Percentiles rank a stretch among this genome's conserved stretches.
Evolutionary conservation across 2,329 filamentous ascomycete genomes (phyloP).

Genomic region (Aspergillus eucalypticola): DNA sequence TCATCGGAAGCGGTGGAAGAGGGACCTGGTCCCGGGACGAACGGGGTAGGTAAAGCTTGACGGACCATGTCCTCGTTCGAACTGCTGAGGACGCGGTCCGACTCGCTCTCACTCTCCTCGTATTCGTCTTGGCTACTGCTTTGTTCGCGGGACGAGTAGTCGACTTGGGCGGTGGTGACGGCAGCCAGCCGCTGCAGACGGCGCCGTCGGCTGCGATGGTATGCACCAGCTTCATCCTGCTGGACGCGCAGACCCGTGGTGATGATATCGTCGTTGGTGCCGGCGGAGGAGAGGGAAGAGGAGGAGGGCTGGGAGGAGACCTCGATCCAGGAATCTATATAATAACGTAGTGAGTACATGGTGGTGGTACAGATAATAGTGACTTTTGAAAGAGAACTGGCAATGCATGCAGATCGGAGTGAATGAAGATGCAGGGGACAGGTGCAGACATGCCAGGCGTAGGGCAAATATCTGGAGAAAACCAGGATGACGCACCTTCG

Average conservation of each 20-base stretch:
- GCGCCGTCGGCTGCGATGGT: conserved; percentile 59
- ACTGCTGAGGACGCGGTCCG: conserved; percentile 68
- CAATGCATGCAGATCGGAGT: background rate
- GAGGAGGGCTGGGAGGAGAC: conserved; percentile 90
- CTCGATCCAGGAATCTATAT: conserved; percentile 92
- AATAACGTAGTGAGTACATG: conserved; percentile 50
- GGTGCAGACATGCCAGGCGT: conserved; percentile 8
- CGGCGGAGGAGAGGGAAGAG: conserved; percentile 79
- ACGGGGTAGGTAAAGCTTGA: conserved; percentile 24
- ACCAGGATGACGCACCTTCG: conserved; percentile 41
- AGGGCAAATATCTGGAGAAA: conserved; percentile 15
- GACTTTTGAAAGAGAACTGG: conserved; percentile 2
- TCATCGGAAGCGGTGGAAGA: conserved; percentile 32
- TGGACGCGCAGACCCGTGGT: conserved; percentile 82
- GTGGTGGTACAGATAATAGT: conserved; percentile 16
- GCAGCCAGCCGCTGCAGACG: conserved; percentile 37
- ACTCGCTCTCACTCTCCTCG: conserved; percentile 88
- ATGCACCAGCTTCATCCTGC: conserved; percentile 52
- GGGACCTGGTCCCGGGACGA: conserved; percentile 26
- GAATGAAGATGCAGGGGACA: conserved; percentile 19
- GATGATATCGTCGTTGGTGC: conserved; percentile 77
- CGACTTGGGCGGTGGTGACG: conserved; percentile 43
- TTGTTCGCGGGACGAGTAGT: conserved; percentile 46
- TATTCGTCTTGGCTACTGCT: conserved; percentile 90
- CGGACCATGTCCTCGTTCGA: conserved; percentile 59